Evolutionary conservation across 2,329 filamentous ascomycete species (phyloP), one percentile per base, ranked within the genome.

Genomic region (Coniochaeta prunicola): DNA sequence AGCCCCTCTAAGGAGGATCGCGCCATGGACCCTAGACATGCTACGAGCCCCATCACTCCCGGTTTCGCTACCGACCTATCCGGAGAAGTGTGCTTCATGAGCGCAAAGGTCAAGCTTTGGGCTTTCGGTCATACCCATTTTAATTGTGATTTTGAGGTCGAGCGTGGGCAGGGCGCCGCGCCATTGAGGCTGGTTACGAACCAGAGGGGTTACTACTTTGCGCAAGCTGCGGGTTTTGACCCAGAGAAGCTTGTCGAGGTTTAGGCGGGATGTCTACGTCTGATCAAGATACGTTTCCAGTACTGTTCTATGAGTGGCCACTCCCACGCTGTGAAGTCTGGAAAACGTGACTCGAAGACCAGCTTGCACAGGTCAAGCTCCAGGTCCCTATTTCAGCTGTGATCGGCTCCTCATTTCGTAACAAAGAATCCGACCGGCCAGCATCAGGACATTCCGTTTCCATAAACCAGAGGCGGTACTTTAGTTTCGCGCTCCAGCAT

Each of bases 41-140:
- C 42, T 1, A 58, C 59, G 0, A 74, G 71, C 54, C 57, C 59
- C 0, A 58, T 69, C 9, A 10, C 57, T 10, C 58, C 57, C 17
- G 75, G 68, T 4, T 79, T 80, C 61, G 67, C 69, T 0, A 78
- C 75, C 0, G 73, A 80, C 59, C 59, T 80, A 34, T 64, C 65
- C 0, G 28, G 30, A 0, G 67, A 77, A 60, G 1, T 4, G 3
- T 78, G 74, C 62, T 80, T 72, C 65, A 64, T 5, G 1, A 71
- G 63, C 30, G 26, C 21, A 0, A 64, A 59, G 2, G 75, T 79
- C 19, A 73, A 68, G 63, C 31, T 76, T 0, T 81, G 77, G 78
- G 77, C 71, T 0, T 80, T 80, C 66, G 77, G 78, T 0, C 77
- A 81, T 60, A 80, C 77, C 12, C 77, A 80, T 61, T 78, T 70